Evolutionary conservation across 495 filamentous ascomycete genomes (phyloP).

Genomic region (Aspergillus nanangensis): DNA sequence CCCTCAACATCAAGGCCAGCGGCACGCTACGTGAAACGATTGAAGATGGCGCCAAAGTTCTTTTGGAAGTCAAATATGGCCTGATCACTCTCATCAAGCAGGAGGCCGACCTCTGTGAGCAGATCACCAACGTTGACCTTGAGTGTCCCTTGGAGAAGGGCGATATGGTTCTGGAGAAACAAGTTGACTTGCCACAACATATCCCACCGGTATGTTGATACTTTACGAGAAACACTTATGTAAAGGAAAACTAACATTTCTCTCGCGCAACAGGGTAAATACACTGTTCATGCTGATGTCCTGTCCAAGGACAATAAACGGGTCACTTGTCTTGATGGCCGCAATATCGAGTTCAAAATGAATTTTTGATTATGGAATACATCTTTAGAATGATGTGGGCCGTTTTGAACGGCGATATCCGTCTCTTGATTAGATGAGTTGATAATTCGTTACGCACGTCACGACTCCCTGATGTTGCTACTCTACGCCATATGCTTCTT

Average conservation of each 20-base stretch:
- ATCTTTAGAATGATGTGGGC: too few species aligned
- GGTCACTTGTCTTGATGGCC: constrained; percentile 79
- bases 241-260: too few species aligned
- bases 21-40: constrained; percentile 67
- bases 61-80: constrained; percentile 84
- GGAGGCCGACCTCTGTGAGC: constrained; percentile 76
- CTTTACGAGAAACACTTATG: not conserved
- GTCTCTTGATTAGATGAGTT: not conserved
- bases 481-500: too few species aligned
- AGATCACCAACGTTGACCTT: constrained; percentile 81
- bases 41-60: constrained; percentile 71
- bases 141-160: constrained; percentile 84
- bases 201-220: constrained; percentile 75
- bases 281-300: constrained; percentile 84
- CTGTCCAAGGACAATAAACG: constrained; percentile 59
- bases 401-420: too few species aligned
- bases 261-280: constrained; percentile 79
- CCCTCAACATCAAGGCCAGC: constrained; percentile 71
- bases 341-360: constrained; percentile 32
- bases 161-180: constrained; percentile 64
- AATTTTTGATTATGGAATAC: constrained; percentile 6
- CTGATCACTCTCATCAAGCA: constrained; percentile 83
- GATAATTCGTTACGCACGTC: not conserved
- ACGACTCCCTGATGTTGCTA: constrained; percentile 1
- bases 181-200: constrained; percentile 77